phyloP scores from a whole-genome alignment of 2,329 filamentous ascomycete species.

The Ascochyta lentis region DNA sequence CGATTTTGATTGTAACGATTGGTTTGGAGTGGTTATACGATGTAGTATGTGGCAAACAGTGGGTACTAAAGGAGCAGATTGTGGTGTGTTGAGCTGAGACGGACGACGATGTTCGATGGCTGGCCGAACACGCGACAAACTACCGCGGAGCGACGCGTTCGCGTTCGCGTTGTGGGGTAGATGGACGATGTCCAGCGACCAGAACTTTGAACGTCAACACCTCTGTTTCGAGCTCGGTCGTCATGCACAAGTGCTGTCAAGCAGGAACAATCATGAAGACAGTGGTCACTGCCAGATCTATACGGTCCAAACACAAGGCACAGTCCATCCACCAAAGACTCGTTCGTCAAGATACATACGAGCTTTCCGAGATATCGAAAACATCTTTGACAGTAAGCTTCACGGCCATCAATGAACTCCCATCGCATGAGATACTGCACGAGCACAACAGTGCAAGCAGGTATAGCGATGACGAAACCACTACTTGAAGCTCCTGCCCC shows the following conservation, averaged over 20 bases:
- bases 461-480: slow-evolving; percentile 12
- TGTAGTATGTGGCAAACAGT: neutral
- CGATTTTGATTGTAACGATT: neutral
- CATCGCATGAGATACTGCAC: neutral
- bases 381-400: neutral
- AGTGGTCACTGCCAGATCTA: too few relatives aligned
- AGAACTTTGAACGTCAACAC: neutral
- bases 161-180: slow-evolving; percentile 32
- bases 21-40: neutral
- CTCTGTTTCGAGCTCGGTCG: neutral
- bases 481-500: slow-evolving; percentile 21
- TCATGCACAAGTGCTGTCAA: neutral
- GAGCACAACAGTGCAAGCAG: neutral
- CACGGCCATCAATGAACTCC: neutral
- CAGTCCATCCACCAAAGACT: neutral
- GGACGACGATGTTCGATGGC: slow-evolving; percentile 33
- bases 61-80: neutral
- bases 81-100: slow-evolving; percentile 9
- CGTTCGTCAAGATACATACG: neutral
- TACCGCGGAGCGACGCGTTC: slow-evolving; percentile 26
- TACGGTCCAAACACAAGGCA: neutral
- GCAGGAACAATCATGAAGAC: too few relatives aligned
- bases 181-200: neutral
- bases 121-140: slow-evolving; percentile 28
- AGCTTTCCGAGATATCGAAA: neutral